phyloP scores from a whole-genome alignment of 768 basidiomycete species.

The Podaxis sp. region DNA sequence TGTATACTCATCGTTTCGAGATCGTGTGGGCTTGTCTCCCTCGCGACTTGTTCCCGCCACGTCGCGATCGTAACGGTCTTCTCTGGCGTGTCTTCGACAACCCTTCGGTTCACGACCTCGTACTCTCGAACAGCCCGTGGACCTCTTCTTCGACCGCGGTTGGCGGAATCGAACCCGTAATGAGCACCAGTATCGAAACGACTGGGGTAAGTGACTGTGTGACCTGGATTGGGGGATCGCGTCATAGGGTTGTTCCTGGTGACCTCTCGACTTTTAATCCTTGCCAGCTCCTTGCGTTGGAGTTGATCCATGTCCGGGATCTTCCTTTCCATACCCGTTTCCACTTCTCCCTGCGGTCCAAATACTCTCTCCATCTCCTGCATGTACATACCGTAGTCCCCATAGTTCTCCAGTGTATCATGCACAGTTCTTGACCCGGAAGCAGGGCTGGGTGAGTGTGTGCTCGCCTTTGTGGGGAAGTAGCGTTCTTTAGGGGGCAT shows the following conservation, averaged over 20 bases:
- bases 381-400: slow-evolving; percentile 34
- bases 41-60: slow-evolving; percentile 56
- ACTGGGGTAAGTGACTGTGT: slow-evolving; percentile 17
- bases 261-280: slow-evolving; percentile 17
- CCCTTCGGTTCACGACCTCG: slow-evolving; percentile 40
- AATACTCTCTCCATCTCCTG: slow-evolving; percentile 32
- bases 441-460: slow-evolving; percentile 14
- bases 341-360: slow-evolving; percentile 17
- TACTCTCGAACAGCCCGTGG: slow-evolving; percentile 38
- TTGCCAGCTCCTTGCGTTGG: slow-evolving; percentile 15
- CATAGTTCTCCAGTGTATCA: slow-evolving; percentile 32
- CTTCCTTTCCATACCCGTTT: slow-evolving; percentile 7
- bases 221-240: slow-evolving; percentile 5
- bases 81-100: slow-evolving; percentile 50
- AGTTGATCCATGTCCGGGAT: not conserved
- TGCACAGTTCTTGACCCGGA: slow-evolving; percentile 13
- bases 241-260: slow-evolving; percentile 3
- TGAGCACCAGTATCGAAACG: slow-evolving; percentile 18
- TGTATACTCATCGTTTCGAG: slow-evolving; percentile 46
- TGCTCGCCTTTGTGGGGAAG: slow-evolving; percentile 15
- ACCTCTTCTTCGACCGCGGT: slow-evolving; percentile 1
- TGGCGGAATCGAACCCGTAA: slow-evolving; percentile 14
- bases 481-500: slow-evolving; percentile 4
- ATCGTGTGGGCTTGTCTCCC: slow-evolving; percentile 33
- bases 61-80: slow-evolving; percentile 52